phyloP scores from a whole-genome alignment of 805 yeast species.

The Groenewaldozyma tartarivorans region DNA sequence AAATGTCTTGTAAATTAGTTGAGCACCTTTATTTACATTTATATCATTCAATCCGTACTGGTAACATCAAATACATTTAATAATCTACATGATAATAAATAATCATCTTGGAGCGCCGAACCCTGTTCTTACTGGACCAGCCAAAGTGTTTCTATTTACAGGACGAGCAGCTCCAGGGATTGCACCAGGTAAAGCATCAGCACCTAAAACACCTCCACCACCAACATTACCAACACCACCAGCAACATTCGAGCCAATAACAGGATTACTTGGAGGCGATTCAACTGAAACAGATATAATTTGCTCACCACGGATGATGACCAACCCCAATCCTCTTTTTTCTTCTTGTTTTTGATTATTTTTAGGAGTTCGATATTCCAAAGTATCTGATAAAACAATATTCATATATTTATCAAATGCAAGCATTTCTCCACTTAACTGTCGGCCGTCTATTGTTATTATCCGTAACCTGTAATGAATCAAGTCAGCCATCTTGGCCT shows the following conservation, averaged over 20 bases:
- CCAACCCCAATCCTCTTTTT: slow-evolving; percentile 68
- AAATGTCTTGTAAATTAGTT: no score
- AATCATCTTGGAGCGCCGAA: slow-evolving; percentile 20
- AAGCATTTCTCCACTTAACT: slow-evolving; percentile 66
- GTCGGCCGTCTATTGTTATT: slow-evolving; percentile 66
- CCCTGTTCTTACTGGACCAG: slow-evolving; percentile 27
- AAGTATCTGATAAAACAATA: slow-evolving; percentile 72
- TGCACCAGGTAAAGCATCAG: slow-evolving; percentile 26
- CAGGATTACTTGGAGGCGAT: slow-evolving; percentile 42
- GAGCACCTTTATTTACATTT: no score
- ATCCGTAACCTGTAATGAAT: slow-evolving; percentile 66
- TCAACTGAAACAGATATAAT: slow-evolving; percentile 65
- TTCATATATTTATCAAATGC: slow-evolving; percentile 90
- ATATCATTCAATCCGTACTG: no score
- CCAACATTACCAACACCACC: slow-evolving; percentile 24
- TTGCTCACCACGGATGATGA: slow-evolving; percentile 81
- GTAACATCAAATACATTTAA: not conserved
- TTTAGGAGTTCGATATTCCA: slow-evolving; percentile 70
- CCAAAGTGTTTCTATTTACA: not conserved
- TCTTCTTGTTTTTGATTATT: slow-evolving; percentile 50
- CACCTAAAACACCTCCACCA: slow-evolving; percentile 27
- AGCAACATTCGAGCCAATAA: slow-evolving; percentile 20
- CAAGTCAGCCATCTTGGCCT: slow-evolving; percentile 52
- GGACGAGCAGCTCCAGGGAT: slow-evolving; percentile 22
- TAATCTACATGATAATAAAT: not conserved